A percentile compares a stretch with the other conserved stretches of the same genome.
phyloP scores from a whole-genome alignment of 805 yeast species.

The Saccharomycopsis sp. region DNA sequence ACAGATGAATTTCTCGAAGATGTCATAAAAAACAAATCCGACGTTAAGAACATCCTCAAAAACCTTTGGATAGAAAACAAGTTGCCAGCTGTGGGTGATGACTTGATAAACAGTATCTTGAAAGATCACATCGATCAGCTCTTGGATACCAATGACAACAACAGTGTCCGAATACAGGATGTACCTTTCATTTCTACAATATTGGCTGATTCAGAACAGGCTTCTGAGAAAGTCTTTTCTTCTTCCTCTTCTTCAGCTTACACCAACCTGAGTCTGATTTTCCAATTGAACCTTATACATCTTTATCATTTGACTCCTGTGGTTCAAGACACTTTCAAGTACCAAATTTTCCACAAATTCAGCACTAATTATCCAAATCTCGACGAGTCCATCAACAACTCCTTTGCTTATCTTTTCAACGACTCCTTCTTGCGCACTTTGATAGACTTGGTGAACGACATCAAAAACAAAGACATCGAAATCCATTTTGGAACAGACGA shows the following conservation, averaged over 20 bases:
- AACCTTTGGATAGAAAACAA: too few relatives aligned
- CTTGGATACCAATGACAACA: neutral
- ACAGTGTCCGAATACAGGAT: too few relatives aligned
- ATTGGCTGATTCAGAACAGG: too few relatives aligned
- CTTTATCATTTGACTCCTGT: conserved; percentile 75
- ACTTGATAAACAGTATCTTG: neutral
- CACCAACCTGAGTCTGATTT: too few relatives aligned
- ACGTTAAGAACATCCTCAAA: conserved; percentile 12
- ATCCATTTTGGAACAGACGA: conserved; percentile 1
- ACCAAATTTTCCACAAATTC: conserved; percentile 14
- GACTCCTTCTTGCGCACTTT: neutral
- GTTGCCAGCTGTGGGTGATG: neutral
- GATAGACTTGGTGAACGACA: neutral
- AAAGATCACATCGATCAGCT: conserved; percentile 2
- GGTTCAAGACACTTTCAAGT: conserved; percentile 79
- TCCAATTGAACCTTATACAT: conserved; percentile 14
- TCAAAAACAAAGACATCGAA: conserved; percentile 2
- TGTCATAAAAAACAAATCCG: conserved; percentile 9
- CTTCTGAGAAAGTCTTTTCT: too few relatives aligned
- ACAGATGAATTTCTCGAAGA: conserved; percentile 14
- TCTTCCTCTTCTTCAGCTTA: too few relatives aligned
- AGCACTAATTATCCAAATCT: conserved; percentile 13
- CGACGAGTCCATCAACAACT: conserved; percentile 11
- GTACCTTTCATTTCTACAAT: too few relatives aligned
- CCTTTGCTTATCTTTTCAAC: neutral